Evolutionary conservation across 495 filamentous ascomycete genomes (phyloP).

Genomic region (Penicillium cinerascens): DNA sequence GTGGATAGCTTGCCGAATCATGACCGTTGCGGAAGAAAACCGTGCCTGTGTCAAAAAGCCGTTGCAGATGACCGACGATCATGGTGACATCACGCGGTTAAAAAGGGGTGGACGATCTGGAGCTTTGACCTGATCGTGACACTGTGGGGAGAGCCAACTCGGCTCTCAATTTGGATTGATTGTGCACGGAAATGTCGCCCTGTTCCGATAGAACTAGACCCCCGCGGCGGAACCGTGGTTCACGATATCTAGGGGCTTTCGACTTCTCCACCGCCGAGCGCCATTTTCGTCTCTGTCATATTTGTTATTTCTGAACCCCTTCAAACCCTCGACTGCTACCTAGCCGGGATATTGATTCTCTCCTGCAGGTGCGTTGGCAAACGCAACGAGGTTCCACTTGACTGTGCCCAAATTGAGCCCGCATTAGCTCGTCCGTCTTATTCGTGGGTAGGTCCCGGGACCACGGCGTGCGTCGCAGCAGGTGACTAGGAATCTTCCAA

Average conservation of each 20-base stretch:
- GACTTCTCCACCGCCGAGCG: background rate
- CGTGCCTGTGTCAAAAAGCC: constrained; percentile 6
- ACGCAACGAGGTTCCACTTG: constrained; percentile 8
- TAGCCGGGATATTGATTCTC: background rate
- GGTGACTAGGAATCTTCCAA: constrained; percentile 26
- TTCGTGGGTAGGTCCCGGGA: constrained; percentile 15
- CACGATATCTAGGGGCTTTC: constrained; percentile 7
- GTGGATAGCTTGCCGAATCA: background rate
- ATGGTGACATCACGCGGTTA: constrained; percentile 14
- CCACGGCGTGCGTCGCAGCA: constrained; percentile 25
- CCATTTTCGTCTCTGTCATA: background rate
- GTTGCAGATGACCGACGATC: constrained; percentile 24
- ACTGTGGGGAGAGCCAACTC: constrained; percentile 1
- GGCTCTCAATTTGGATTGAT: background rate
- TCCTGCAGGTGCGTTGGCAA: constrained; percentile 25
- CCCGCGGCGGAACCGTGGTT: constrained; percentile 15
- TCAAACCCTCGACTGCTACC: background rate
- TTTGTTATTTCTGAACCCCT: background rate
- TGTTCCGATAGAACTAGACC: background rate
- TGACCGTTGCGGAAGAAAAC: constrained; percentile 6
- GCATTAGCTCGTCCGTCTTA: constrained; percentile 19
- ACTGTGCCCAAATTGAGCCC: constrained; percentile 22
- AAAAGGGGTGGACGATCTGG: background rate
- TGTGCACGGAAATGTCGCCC: constrained; percentile 3
- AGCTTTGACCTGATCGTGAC: constrained; percentile 1